Percentiles rank a stretch among this genome's conserved stretches.
phyloP scores from a whole-genome alignment of 805 yeast species.

The Tetrapisispora namnaoensis region DNA sequence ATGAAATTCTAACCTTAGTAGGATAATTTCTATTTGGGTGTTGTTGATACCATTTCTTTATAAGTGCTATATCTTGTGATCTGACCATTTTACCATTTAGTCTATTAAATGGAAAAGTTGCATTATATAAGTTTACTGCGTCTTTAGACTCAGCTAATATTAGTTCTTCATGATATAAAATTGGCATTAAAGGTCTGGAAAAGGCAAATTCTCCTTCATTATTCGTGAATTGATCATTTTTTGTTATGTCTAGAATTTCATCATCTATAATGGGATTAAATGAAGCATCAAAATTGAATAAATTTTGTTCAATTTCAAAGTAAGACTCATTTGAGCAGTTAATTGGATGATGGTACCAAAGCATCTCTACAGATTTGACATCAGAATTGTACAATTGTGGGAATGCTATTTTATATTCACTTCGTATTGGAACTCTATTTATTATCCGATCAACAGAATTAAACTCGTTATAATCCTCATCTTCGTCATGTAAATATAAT shows the following conservation, averaged over 20 bases:
- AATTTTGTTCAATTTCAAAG: slow-evolving; percentile 40
- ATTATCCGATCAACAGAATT: slow-evolving; percentile 82
- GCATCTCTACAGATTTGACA: slow-evolving; percentile 52
- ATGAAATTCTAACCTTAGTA: slow-evolving; percentile 73
- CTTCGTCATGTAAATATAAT: slow-evolving; percentile 53
- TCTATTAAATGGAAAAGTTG: slow-evolving; percentile 78
- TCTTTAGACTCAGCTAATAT: slow-evolving; percentile 39
- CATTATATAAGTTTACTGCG: slow-evolving; percentile 64
- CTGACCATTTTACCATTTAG: slow-evolving; percentile 63
- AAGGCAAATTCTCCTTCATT: slow-evolving; percentile 33
- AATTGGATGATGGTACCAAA: slow-evolving; percentile 58
- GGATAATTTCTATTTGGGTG: slow-evolving; percentile 55
- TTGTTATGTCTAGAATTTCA: slow-evolving; percentile 7
- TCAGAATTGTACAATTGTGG: slow-evolving; percentile 77
- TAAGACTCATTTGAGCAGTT: slow-evolving; percentile 37
- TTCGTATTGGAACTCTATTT: slow-evolving; percentile 62
- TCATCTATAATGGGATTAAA: slow-evolving; percentile 45
- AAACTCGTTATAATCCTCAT: slow-evolving; percentile 82
- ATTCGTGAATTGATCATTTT: slow-evolving; percentile 17
- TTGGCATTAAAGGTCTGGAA: slow-evolving; percentile 39
- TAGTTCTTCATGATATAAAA: slow-evolving; percentile 38
- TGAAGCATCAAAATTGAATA: slow-evolving; percentile 45
- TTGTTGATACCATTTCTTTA: slow-evolving; percentile 73
- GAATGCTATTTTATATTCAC: slow-evolving; percentile 79
- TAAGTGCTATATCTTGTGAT: slow-evolving; percentile 82